Evolutionary conservation across 345 rosid species (phyloP).

Genomic region (Pistacia atlantica): DNA sequence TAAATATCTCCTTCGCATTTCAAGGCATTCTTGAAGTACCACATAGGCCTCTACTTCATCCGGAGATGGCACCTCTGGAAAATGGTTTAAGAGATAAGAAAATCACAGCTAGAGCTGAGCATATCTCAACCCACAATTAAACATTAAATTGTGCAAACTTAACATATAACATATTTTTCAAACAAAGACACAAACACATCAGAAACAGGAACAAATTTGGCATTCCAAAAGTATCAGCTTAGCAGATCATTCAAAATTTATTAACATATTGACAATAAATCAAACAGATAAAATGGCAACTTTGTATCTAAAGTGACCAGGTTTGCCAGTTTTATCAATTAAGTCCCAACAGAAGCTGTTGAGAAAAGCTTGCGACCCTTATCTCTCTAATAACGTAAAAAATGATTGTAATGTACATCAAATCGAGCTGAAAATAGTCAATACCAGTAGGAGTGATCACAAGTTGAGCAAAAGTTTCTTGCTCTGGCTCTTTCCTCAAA

Average conservation of each 20-base stretch:
- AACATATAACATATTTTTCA: background rate
- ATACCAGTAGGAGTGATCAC: constrained; percentile 71
- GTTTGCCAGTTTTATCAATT: background rate
- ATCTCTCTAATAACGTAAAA: background rate
- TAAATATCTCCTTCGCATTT: constrained; percentile 76
- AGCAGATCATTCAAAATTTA: background rate
- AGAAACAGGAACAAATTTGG: background rate
- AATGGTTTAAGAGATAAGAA: constrained; percentile 1
- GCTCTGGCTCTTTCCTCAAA: constrained; percentile 97
- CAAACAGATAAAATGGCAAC: background rate
- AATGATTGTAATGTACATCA: background rate
- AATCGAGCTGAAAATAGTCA: constrained; percentile 3
- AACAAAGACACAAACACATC: background rate
- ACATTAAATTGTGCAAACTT: background rate
- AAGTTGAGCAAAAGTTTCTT: constrained; percentile 89
- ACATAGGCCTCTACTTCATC: constrained; percentile 86
- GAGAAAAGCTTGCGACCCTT: background rate
- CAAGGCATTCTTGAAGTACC: constrained; percentile 93
- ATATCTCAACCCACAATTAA: background rate
- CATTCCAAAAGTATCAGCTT: background rate
- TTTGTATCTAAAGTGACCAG: background rate
- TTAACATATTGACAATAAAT: background rate
- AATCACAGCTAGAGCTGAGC: background rate
- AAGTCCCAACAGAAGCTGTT: background rate
- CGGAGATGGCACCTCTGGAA: constrained; percentile 73